phyloP scores from a whole-genome alignment of 345 rosid species.

The Gossypium rotundifolium region DNA sequence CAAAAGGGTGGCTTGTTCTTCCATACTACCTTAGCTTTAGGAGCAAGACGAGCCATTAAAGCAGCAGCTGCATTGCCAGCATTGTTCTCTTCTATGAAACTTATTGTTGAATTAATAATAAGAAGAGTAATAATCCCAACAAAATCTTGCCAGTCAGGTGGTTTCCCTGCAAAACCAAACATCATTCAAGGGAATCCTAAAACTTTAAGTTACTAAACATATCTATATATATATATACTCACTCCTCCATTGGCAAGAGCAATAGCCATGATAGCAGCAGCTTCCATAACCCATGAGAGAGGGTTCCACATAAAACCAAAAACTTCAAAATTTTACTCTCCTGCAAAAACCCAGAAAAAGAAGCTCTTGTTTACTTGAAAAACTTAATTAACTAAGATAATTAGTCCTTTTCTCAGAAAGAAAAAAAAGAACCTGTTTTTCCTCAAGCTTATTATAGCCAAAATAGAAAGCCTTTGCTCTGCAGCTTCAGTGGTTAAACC shows the following conservation, averaged over 20 bases:
- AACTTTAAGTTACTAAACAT: background rate
- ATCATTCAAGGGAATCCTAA: background rate
- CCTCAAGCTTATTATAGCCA: conserved; percentile 64
- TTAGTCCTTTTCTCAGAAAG: background rate
- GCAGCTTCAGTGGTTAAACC: conserved; percentile 59
- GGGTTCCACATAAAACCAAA: conserved; percentile 71
- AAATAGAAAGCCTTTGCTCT: conserved; percentile 46
- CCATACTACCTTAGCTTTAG: conserved; percentile 46
- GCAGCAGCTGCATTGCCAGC: conserved; percentile 69
- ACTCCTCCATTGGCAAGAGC: conserved; percentile 74
- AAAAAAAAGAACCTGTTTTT: conserved; percentile 34
- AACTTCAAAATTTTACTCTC: conserved; percentile 56
- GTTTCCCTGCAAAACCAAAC: conserved; percentile 35
- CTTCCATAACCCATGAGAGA: conserved; percentile 78
- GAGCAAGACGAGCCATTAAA: conserved; percentile 61
- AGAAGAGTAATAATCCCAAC: conserved; percentile 56
- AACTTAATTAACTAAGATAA: background rate
- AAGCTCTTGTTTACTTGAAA: background rate
- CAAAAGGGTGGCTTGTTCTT: background rate
- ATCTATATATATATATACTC: background rate
- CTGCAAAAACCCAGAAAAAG: conserved; percentile 24
- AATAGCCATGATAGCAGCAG: conserved; percentile 72
- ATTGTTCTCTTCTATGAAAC: conserved; percentile 65
- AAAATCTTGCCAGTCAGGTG: conserved; percentile 71
- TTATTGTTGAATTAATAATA: conserved; percentile 54